Base-by-base conservation (phyloP, 1,284 basidiomycete genomes). In the Sutorius eximius region DNA sequence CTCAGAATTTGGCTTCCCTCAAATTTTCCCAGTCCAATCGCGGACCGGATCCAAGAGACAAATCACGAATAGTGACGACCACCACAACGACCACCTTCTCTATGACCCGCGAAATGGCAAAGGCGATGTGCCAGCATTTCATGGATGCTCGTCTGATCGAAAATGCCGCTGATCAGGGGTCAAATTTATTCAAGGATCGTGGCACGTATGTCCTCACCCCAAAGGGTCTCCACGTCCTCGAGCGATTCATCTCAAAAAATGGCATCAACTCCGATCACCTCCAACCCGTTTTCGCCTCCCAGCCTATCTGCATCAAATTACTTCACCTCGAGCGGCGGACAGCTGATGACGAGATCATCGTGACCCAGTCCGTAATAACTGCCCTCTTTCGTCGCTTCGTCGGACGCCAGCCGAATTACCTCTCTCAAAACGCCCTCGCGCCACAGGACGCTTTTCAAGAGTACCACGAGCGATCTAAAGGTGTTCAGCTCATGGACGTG, bases 21-120 rank as follows among this genome's bases (percentile, higher is more conserved):
- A 98, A 98, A 74, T 99, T 99, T 72, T 96, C 95, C 24, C 97
- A 99, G 78, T 98, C 96, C 52, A 97, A 96, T 75, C 93, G 97
- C 64, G 90, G 93, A 56, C 93, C 95, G 65, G 97, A 99, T 81
- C 95, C 97, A 56, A 91, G 93, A 75, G 95, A 99, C 75, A 94
- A 95, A 59, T 86, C 91, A 72, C 88, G 96, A 66, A 94, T 99
- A 71, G 90, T 99, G 66, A 98, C 97, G 62, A 99, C 96, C 1
- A 99, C 97, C 1, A 99, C 97, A 6, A 99, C 96, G 10, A 99
- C 97, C 42, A 99, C 97, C 22, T 99, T 99, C 75, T 95, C 94
- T 59, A 99, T 99, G 97, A 95, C 93, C 61, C 87, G 95, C 62
- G 96, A 99, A 45, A 99, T 99, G 91, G 97, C 97, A 58, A 97